These are phyloP conservation scores for Irpex sp. DNA, from an alignment of 1,284 basidiomycete species.

Conservation along the genomic window DNA sequence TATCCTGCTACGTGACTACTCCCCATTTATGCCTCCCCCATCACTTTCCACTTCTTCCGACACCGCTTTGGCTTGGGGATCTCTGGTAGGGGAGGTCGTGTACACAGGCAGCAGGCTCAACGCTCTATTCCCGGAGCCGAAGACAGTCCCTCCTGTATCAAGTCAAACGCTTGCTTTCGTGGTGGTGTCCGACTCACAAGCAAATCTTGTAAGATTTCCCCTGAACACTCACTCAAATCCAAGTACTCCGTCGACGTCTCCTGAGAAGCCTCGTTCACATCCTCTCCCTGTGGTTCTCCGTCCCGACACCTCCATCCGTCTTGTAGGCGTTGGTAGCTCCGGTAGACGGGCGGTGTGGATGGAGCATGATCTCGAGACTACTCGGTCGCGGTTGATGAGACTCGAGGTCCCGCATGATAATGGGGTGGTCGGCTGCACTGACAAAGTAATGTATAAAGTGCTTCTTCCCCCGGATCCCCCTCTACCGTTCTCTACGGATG, in stretches of 20 bases:
- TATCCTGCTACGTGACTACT: neutral
- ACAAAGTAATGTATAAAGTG: slow-evolving; percentile 19
- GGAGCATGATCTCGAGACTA: slow-evolving; percentile 46
- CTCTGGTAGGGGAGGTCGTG: slow-evolving; percentile 15
- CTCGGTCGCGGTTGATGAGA: slow-evolving; percentile 44
- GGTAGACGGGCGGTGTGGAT: slow-evolving; percentile 50
- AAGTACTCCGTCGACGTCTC: neutral
- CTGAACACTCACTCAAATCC: neutral
- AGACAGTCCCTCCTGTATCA: slow-evolving; percentile 17
- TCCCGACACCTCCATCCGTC: slow-evolving; percentile 33
- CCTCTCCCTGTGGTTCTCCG: slow-evolving; percentile 13
- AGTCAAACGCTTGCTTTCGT: slow-evolving; percentile 19
- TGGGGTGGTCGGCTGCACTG: slow-evolving; percentile 14
- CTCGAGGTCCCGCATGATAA: slow-evolving; percentile 28
- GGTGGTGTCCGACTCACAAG: slow-evolving; percentile 16
- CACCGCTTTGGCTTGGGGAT: slow-evolving; percentile 14
- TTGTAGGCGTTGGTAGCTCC: slow-evolving; percentile 42
- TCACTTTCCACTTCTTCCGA: neutral
- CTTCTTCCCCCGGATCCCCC: slow-evolving; percentile 39
- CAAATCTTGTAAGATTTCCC: neutral
- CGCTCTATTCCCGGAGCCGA: slow-evolving; percentile 5
- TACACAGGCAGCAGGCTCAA: neutral
- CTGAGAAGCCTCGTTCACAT: neutral
- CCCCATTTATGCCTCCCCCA: neutral
- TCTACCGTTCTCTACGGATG: slow-evolving; percentile 44